These are phyloP conservation scores for Acanthamoeba healyi DNA, from an alignment of 208 protist genomes.

Conservation along the genomic window DNA sequence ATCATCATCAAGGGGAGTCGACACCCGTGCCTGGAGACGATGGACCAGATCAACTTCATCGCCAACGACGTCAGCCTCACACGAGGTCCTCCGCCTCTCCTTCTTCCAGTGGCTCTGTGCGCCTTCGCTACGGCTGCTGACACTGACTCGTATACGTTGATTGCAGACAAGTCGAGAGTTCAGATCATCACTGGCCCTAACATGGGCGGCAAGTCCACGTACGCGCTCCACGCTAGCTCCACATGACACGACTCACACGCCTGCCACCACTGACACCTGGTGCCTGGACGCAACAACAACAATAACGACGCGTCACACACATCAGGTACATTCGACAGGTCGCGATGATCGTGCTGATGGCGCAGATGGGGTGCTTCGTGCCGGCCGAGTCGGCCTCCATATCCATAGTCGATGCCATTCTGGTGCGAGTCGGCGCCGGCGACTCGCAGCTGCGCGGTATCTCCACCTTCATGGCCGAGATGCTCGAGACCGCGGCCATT, in stretches of 20 bases:
- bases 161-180: conserved; percentile 82
- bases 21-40: conserved; percentile 90
- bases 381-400: conserved; percentile 91
- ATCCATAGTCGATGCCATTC: conserved; percentile 95
- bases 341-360: conserved; percentile 97
- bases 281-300: no score
- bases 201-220: conserved; percentile 99
- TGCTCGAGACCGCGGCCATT: conserved; percentile 99
- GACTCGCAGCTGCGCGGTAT: conserved; percentile 94
- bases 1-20: conserved; percentile 78
- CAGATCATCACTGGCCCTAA: conserved; percentile 94
- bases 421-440: conserved; percentile 98
- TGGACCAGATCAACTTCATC: conserved; percentile 62
- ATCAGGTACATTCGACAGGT: conserved; percentile 97
- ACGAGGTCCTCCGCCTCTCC: not conserved
- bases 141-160: no score
- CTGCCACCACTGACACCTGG: no score
- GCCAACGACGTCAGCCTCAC: conserved; percentile 62
- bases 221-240: conserved; percentile 91
- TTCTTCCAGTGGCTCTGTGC: no score
- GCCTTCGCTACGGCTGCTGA: no score
- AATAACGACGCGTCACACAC: not conserved
- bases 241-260: not conserved
- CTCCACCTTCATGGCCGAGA: conserved; percentile 99
- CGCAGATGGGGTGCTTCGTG: conserved; percentile 99